Conservation (phyloP, 768 basidiomycete species). For the Mycena amicta region DNA sequence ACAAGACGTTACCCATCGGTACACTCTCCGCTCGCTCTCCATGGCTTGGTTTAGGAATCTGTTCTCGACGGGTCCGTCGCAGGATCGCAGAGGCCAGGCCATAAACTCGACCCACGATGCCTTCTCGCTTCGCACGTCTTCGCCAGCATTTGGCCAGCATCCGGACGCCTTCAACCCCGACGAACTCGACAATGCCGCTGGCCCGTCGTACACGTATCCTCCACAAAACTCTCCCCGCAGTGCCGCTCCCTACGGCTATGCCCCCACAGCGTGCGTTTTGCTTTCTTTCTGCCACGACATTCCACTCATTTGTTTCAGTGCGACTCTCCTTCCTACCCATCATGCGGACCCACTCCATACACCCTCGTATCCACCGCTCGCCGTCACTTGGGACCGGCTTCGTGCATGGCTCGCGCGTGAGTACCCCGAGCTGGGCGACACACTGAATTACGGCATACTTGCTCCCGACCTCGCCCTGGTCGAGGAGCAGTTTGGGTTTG, state of each 20-base stretch:
- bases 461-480: slow-evolving; percentile 78
- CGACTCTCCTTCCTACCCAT: slow-evolving; percentile 66
- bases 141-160: slow-evolving; percentile 56
- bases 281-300: slow-evolving; percentile 7
- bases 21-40: too few species aligned
- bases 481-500: slow-evolving; percentile 82
- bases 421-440: slow-evolving; percentile 94
- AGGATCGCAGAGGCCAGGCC: slow-evolving; percentile 62
- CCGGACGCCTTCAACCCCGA: slow-evolving; percentile 63
- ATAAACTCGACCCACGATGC: slow-evolving; percentile 84
- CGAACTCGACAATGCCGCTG: slow-evolving; percentile 48
- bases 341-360: slow-evolving; percentile 51
- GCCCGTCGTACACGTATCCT: slow-evolving; percentile 74
- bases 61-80: slow-evolving; percentile 54
- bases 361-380: slow-evolving; percentile 74
- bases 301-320: slow-evolving; percentile 21
- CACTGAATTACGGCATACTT: slow-evolving; percentile 89
- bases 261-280: slow-evolving; percentile 55
- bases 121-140: slow-evolving; percentile 80
- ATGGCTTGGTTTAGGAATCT: slow-evolving; percentile 80
- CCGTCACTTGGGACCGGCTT: slow-evolving; percentile 82
- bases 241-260: slow-evolving; percentile 58
- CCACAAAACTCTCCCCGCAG: slow-evolving; percentile 72
- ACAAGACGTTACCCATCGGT: too few species aligned
- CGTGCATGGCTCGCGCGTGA: slow-evolving; percentile 79